These are phyloP conservation scores for Cyberlindnera lachancei DNA, from an alignment of 805 yeast genomes.

Conservation along the genomic window DNA sequence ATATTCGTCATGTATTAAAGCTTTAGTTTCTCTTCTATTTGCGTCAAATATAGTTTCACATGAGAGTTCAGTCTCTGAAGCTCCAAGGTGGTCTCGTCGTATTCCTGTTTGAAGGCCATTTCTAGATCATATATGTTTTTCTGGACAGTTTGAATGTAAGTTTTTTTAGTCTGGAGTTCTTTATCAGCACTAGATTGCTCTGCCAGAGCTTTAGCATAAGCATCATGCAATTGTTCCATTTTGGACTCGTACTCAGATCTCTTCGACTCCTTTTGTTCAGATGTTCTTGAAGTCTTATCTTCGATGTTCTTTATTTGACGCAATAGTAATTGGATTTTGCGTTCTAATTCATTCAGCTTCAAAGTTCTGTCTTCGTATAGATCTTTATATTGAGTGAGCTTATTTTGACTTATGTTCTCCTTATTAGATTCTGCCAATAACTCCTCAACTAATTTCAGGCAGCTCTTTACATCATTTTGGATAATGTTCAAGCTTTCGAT, in stretches of 20 bases:
- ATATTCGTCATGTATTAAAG: conserved; percentile 3
- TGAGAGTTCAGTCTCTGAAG: conserved; percentile 21
- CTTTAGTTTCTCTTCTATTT: conserved; percentile 18
- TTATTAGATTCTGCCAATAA: conserved; percentile 13
- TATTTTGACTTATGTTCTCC: conserved; percentile 8
- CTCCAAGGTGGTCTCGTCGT: conserved; percentile 28
- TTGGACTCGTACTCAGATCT: conserved; percentile 27
- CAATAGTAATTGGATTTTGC: conserved; percentile 32
- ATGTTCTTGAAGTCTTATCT: conserved; percentile 32
- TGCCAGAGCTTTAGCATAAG: conserved; percentile 29
- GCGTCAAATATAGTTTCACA: conserved; percentile 19
- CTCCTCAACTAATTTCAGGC: conserved; percentile 18
- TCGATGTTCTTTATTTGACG: conserved; percentile 34
- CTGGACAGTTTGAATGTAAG: conserved; percentile 31
- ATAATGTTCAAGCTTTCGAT: conserved; percentile 46
- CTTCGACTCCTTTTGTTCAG: conserved; percentile 30
- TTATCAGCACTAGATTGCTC: conserved; percentile 32
- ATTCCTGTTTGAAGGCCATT: conserved; percentile 32
- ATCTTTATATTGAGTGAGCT: conserved; percentile 15
- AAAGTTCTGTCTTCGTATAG: conserved; percentile 12
- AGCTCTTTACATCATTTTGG: conserved; percentile 14
- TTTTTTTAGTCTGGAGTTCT: conserved; percentile 29
- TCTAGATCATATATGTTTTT: conserved; percentile 26
- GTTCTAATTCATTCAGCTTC: conserved; percentile 23
- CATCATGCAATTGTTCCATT: conserved; percentile 27